Percentiles rank a stretch among this genome's conserved stretches.
These are phyloP conservation scores for Amylocarpus encephaloides DNA, from an alignment of 2,329 filamentous ascomycete species.

Conservation along the genomic window DNA sequence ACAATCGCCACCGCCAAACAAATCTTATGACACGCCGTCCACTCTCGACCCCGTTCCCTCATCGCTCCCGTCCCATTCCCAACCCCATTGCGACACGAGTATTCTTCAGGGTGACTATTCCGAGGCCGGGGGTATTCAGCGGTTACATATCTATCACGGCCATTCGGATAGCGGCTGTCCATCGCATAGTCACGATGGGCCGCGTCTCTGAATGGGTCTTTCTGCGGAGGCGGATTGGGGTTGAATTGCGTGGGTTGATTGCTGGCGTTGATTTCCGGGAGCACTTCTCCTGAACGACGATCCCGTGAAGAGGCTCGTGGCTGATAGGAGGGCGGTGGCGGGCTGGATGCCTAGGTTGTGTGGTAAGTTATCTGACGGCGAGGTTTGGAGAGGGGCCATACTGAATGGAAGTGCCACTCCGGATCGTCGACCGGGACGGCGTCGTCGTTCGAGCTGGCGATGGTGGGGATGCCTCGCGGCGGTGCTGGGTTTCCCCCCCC, in stretches of 20 bases:
- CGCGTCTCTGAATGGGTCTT: no score
- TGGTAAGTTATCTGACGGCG: no score
- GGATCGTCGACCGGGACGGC: no score
- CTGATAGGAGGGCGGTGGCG: background rate
- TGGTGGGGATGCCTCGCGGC: no score
- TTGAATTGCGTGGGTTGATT: background rate
- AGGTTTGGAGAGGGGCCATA: background rate
- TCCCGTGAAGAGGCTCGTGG: background rate
- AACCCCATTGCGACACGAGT: background rate
- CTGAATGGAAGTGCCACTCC: background rate
- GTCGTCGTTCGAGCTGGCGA: no score
- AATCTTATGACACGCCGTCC: background rate
- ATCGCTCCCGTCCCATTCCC: background rate
- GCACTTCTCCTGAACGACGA: background rate
- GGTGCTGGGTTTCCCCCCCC: no score
- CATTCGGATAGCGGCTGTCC: no score
- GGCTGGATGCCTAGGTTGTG: background rate
- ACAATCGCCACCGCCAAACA: background rate
- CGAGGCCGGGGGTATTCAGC: no score
- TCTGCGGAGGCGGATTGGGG: no score
- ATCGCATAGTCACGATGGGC: no score
- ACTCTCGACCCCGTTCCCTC: background rate
- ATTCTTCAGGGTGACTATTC: no score
- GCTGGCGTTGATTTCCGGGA: background rate
- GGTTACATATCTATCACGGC: no score